Evolutionary conservation across 176 grass and related monocot genomes (phyloP).

Genomic region (Rhynchospora pubera): DNA sequence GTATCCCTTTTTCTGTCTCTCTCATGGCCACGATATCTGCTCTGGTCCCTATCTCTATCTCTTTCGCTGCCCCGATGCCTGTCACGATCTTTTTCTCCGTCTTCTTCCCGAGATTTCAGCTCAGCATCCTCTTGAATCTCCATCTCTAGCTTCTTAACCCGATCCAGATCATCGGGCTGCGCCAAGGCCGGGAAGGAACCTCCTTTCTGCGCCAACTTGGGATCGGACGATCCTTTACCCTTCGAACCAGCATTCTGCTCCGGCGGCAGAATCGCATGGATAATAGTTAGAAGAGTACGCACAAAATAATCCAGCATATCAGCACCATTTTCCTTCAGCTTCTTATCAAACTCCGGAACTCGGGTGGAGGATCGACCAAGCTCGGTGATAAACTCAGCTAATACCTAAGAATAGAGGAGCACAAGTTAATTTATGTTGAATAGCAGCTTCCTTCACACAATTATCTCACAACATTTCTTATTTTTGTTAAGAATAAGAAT

Average conservation of each 20-base stretch:
- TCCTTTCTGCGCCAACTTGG: conserved; percentile 19
- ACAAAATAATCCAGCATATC: conserved; percentile 46
- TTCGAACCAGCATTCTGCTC: conserved; percentile 29
- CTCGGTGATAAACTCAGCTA: conserved; percentile 46
- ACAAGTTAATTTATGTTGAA: no score
- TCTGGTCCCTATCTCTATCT: background rate
- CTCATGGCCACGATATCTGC: conserved; percentile 6
- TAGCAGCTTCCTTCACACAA: no score
- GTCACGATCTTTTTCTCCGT: conserved; percentile 20
- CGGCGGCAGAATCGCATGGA: conserved; percentile 79
- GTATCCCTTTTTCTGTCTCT: conserved; percentile 15
- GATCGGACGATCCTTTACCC: background rate
- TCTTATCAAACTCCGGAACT: conserved; percentile 33
- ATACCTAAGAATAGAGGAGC: background rate
- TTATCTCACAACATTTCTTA: no score
- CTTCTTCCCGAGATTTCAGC: background rate
- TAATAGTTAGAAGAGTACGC: conserved; percentile 40
- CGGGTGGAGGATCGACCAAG: conserved; percentile 32
- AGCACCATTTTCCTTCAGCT: conserved; percentile 37
- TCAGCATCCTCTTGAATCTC: conserved; percentile 70
- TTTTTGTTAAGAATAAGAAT: no score
- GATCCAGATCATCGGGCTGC: conserved; percentile 54
- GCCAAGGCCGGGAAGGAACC: conserved; percentile 49
- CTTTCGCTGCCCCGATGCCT: conserved; percentile 13
- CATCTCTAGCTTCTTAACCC: conserved; percentile 46